Conservation (phyloP, 2,329 filamentous ascomycete species). For the Chaetomium olivaceum region DNA sequence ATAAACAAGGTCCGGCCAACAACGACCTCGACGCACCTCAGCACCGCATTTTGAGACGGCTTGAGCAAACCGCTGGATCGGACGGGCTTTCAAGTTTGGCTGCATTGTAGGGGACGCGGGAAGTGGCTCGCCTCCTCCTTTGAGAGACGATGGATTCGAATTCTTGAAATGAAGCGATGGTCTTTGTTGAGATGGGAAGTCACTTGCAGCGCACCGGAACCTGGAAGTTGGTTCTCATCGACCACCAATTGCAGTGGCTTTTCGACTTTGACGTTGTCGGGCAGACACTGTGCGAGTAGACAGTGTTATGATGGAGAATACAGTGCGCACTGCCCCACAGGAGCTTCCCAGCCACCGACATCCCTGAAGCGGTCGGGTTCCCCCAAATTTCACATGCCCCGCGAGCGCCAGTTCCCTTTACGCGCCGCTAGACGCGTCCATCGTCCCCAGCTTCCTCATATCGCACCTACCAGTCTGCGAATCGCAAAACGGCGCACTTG, state of each 20-base stretch:
- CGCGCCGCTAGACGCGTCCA: conserved; percentile 1
- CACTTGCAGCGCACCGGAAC: neutral
- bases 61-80: conserved; percentile 56
- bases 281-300: neutral
- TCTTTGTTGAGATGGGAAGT: neutral
- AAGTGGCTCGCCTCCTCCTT: neutral
- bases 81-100: conserved; percentile 42
- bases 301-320: neutral
- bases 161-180: neutral
- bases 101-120: conserved; percentile 33
- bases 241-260: neutral
- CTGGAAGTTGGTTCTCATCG: neutral
- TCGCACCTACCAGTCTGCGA: neutral
- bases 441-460: neutral
- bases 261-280: neutral
- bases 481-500: neutral
- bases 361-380: neutral
- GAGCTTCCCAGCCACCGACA: neutral
- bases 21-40: conserved; percentile 46
- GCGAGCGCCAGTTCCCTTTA: neutral
- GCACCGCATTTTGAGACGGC: conserved; percentile 57
- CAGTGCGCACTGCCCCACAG: neutral
- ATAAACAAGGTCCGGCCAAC: neutral
- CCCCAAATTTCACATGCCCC: conserved; percentile 6
- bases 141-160: neutral